Conservation (phyloP, 2,329 filamentous ascomycete genomes). For the Fusarium euwallaceae region DNA sequence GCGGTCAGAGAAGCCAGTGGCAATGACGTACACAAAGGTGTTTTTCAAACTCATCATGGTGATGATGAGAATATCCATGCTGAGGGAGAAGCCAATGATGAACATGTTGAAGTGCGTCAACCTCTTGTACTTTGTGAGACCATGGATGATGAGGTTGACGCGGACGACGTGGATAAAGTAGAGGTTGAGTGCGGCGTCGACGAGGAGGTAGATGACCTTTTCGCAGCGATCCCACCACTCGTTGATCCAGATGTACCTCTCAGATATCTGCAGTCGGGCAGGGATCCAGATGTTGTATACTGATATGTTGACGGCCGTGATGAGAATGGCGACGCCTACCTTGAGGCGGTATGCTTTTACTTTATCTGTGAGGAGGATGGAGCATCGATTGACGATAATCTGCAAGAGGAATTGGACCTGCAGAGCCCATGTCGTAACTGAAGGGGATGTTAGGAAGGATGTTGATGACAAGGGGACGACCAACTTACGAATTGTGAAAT, state of each 20-base stretch:
- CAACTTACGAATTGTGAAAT: slow-evolving; percentile 45
- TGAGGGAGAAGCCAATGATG: slow-evolving; percentile 45
- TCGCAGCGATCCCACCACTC: slow-evolving; percentile 47
- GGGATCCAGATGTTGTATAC: slow-evolving; percentile 47
- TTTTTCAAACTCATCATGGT: slow-evolving; percentile 47
- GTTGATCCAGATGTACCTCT: slow-evolving; percentile 44
- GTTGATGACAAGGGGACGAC: accelerated
- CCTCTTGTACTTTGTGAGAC: slow-evolving; percentile 43
- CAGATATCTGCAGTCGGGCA: slow-evolving; percentile 40
- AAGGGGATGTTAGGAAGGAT: slow-evolving; percentile 5
- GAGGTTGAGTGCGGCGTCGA: slow-evolving; percentile 41
- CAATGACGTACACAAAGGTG: slow-evolving; percentile 42
- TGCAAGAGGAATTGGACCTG: slow-evolving; percentile 46
- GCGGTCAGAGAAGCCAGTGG: not conserved
- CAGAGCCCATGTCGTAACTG: slow-evolving; percentile 47
- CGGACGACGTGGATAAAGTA: slow-evolving; percentile 46
- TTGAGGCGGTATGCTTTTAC: slow-evolving; percentile 37
- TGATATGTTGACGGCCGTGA: slow-evolving; percentile 46
- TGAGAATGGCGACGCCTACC: slow-evolving; percentile 34
- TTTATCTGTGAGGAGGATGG: slow-evolving; percentile 41
- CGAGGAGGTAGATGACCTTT: slow-evolving; percentile 47
- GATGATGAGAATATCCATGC: slow-evolving; percentile 47
- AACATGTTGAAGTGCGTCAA: slow-evolving; percentile 48
- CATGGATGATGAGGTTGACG: slow-evolving; percentile 36
- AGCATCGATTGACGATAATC: slow-evolving; percentile 46